phyloP scores from a whole-genome alignment of 1,284 basidiomycete genomes.

The Sanguinoderma infundibulare region DNA sequence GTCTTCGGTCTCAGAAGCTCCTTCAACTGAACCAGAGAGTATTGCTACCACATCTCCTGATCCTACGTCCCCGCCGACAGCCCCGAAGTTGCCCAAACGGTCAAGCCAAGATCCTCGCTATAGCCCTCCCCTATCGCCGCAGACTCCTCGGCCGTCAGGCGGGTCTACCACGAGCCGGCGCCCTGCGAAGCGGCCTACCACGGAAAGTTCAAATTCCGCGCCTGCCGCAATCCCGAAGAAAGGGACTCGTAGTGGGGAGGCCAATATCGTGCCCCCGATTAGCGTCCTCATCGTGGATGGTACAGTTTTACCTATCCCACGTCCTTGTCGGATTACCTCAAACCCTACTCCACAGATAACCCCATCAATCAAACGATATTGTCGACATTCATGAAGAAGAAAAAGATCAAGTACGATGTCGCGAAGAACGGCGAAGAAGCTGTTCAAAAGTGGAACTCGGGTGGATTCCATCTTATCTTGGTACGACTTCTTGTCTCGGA shows the following conservation, averaged over 20 bases:
- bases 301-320: constrained; percentile 40
- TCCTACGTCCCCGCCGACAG: constrained; percentile 1
- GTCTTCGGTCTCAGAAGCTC: constrained; percentile 8
- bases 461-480: constrained; percentile 94
- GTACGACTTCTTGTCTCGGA: constrained; percentile 52
- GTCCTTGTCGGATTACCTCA: not conserved
- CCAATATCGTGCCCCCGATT: constrained; percentile 88
- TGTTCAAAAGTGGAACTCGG: constrained; percentile 94
- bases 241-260: constrained; percentile 31
- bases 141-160: constrained; percentile 21
- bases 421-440: constrained; percentile 97
- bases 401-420: constrained; percentile 94
- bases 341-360: constrained; percentile 72
- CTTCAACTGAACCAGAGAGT: not conserved
- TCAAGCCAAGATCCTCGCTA: constrained; percentile 18
- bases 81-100: constrained; percentile 18
- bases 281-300: constrained; percentile 97
- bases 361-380: constrained; percentile 98
- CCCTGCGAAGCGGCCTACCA: constrained; percentile 20
- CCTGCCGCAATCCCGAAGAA: constrained; percentile 32
- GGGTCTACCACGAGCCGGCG: constrained; percentile 6
- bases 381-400: constrained; percentile 94
- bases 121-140: constrained; percentile 33
- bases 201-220: constrained; percentile 22
- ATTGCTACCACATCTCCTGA: not conserved